phyloP scores from a whole-genome alignment of 768 basidiomycete genomes.

The Tricholoma flavovirens region DNA sequence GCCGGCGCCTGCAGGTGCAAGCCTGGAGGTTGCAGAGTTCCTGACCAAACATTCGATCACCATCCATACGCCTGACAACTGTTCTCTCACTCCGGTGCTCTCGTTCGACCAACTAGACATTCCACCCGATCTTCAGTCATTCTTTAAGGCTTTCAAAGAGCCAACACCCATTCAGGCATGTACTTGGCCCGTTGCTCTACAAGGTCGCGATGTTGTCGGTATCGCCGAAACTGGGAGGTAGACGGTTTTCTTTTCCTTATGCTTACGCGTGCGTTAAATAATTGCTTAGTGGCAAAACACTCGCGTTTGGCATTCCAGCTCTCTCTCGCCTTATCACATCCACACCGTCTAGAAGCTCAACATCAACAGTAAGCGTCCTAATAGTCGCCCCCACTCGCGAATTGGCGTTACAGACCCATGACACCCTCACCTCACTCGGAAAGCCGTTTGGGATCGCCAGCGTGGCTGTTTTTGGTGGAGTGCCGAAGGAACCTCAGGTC shows the following conservation, averaged over 20 bases:
- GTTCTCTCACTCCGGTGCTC: slow-evolving; percentile 56
- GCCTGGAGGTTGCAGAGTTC: slow-evolving; percentile 53
- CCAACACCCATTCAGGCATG: slow-evolving; percentile 97
- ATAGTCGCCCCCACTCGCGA: slow-evolving; percentile 95
- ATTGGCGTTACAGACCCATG: slow-evolving; percentile 92
- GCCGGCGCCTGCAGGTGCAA: slow-evolving; percentile 14
- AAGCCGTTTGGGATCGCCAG: slow-evolving; percentile 69
- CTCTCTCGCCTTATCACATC: slow-evolving; percentile 54
- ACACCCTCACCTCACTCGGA: slow-evolving; percentile 70
- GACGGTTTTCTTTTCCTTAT: slow-evolving; percentile 8
- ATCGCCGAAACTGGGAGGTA: slow-evolving; percentile 95
- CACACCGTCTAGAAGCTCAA: slow-evolving; percentile 17
- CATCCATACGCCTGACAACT: slow-evolving; percentile 49
- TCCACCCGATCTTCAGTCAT: slow-evolving; percentile 51
- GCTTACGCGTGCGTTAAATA: background rate
- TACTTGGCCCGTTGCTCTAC: slow-evolving; percentile 85
- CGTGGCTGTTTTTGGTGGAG: slow-evolving; percentile 94
- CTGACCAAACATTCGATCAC: slow-evolving; percentile 69
- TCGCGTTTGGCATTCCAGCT: slow-evolving; percentile 93
- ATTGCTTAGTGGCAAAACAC: slow-evolving; percentile 77
- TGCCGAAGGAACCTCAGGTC: slow-evolving; percentile 81
- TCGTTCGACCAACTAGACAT: slow-evolving; percentile 71
- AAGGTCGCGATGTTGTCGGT: slow-evolving; percentile 84
- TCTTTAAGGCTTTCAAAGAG: slow-evolving; percentile 68
- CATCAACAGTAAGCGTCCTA: slow-evolving; percentile 52